Percentiles rank a stretch among this genome's conserved stretches.
phyloP scores from a whole-genome alignment of 2,329 filamentous ascomycete genomes.

The Chrysoporthe cubensis region DNA sequence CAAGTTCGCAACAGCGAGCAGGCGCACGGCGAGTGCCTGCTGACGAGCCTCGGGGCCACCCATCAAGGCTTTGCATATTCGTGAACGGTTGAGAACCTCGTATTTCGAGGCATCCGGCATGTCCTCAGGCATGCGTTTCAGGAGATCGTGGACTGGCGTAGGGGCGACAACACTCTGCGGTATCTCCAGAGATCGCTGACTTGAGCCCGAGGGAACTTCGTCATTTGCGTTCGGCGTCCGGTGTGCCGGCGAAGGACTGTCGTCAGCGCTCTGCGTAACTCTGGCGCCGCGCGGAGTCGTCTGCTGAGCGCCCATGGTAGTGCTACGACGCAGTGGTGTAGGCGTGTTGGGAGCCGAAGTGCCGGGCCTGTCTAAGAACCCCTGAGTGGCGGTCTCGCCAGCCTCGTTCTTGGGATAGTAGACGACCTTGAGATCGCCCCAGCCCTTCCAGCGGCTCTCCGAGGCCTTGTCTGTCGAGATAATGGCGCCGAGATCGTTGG shows the following conservation, averaged over 20 bases:
- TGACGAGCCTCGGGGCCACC: constrained; percentile 69
- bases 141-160: constrained; percentile 58
- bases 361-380: constrained; percentile 31
- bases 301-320: constrained; percentile 55
- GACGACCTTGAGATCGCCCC: constrained; percentile 77
- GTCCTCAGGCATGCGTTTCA: constrained; percentile 60
- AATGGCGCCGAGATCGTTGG: constrained; percentile 82
- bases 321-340: constrained; percentile 73
- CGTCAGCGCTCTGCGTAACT: constrained; percentile 40
- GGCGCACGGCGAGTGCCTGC: constrained; percentile 76
- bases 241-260: constrained; percentile 53
- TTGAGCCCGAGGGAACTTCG: constrained; percentile 46
- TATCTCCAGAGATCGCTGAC: constrained; percentile 67
- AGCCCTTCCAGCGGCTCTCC: constrained; percentile 69
- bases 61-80: constrained; percentile 79
- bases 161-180: constrained; percentile 58
- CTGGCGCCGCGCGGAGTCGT: constrained; percentile 47
- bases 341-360: constrained; percentile 68
- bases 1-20: constrained; percentile 87
- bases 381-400: constrained; percentile 32
- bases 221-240: constrained; percentile 46
- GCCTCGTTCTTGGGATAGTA: constrained; percentile 67
- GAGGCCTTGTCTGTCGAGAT: constrained; percentile 59
- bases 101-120: constrained; percentile 77
- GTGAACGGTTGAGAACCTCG: constrained; percentile 81